Evolutionary conservation across 1,139 yeast genomes (phyloP).

Genomic region (Geotrichum aggregatum): DNA sequence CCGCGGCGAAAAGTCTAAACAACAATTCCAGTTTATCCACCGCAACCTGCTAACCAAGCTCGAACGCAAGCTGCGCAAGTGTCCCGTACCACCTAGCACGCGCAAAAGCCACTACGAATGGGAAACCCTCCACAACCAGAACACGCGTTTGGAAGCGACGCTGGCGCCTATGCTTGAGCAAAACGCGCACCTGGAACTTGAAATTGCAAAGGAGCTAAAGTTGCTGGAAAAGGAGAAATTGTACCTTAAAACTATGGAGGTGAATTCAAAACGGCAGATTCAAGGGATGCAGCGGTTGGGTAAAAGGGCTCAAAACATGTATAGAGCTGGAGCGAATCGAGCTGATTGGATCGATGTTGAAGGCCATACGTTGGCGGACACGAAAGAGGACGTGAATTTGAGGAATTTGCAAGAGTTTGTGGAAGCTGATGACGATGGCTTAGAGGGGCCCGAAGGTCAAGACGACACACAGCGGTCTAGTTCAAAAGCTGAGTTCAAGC

Average conservation of each 20-base stretch:
- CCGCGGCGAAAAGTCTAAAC: conserved; percentile 22
- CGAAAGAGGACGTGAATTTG: conserved; percentile 3
- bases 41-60: conserved; percentile 7
- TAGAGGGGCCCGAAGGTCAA: neutral
- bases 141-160: conserved; percentile 26
- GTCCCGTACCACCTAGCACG: conserved; percentile 28
- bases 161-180: conserved; percentile 29
- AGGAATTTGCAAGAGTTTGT: neutral
- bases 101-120: conserved; percentile 26
- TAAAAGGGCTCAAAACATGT: conserved; percentile 8
- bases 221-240: conserved; percentile 19
- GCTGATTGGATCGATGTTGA: neutral
- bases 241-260: conserved; percentile 21
- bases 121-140: conserved; percentile 24
- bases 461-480: neutral
- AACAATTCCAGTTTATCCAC: conserved; percentile 15
- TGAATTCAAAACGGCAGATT: conserved; percentile 17
- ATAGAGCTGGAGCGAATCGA: neutral
- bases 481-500: neutral
- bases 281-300: neutral
- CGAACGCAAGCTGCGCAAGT: conserved; percentile 20
- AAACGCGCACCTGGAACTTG: conserved; percentile 27
- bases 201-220: conserved; percentile 25
- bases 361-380: neutral
- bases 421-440: neutral